phyloP scores from a whole-genome alignment of 768 basidiomycete species.

The Trametes maxima region DNA sequence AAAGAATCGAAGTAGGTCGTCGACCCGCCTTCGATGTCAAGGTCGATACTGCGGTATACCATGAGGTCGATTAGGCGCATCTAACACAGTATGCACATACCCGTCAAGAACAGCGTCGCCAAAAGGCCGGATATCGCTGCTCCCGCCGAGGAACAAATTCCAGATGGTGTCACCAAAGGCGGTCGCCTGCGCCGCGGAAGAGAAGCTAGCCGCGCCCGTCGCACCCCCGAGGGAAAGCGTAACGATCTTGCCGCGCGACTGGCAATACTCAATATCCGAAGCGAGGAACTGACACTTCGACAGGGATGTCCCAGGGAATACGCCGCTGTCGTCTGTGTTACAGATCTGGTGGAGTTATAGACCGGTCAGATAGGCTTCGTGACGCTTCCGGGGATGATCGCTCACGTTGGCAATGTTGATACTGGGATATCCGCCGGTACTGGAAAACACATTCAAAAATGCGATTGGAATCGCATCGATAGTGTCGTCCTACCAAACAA shows the following conservation, averaged over 20 bases:
- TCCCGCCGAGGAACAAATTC: conserved; percentile 71
- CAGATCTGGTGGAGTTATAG: conserved; percentile 47
- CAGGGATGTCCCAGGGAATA: conserved; percentile 63
- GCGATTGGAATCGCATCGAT: conserved; percentile 63
- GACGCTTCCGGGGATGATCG: background rate
- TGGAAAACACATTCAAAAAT: conserved; percentile 61
- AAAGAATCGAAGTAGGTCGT: conserved; percentile 33
- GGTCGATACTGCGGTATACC: conserved; percentile 45
- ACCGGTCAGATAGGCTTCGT: conserved; percentile 15
- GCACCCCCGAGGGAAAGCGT: conserved; percentile 46
- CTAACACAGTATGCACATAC: conserved; percentile 35
- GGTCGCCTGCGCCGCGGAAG: conserved; percentile 55
- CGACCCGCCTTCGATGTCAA: conserved; percentile 71
- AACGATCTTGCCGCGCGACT: conserved; percentile 44
- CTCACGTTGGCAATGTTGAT: conserved; percentile 62
- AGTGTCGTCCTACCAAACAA: conserved; percentile 45
- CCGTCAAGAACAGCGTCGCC: conserved; percentile 73
- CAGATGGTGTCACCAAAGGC: conserved; percentile 69
- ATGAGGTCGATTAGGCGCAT: background rate
- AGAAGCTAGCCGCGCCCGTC: conserved; percentile 62
- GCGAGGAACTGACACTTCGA: conserved; percentile 63
- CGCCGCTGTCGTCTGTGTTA: conserved; percentile 53
- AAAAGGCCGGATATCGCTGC: conserved; percentile 63
- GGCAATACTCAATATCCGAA: conserved; percentile 63
- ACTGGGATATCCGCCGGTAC: conserved; percentile 56